Base-by-base conservation (phyloP, 2,329 filamentous ascomycete genomes). In the Raffaelea albimanens region DNA sequence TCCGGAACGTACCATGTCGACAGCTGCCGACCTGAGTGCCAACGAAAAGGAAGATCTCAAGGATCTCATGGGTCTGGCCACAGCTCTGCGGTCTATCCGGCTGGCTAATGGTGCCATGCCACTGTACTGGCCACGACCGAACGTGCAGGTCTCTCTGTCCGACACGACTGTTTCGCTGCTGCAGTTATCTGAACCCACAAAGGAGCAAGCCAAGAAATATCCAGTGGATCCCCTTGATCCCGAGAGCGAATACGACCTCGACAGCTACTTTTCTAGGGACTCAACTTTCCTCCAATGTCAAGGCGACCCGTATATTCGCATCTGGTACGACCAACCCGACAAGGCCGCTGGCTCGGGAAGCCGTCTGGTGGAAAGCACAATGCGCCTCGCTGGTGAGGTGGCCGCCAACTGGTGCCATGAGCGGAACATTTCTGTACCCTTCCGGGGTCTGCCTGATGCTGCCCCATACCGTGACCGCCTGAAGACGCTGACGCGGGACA, bases 371-470 rank as follows among this genome's bases (percentile, higher is more conserved):
- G 63, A 65, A 48, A 67, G 68, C 48, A 55, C 70, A 21, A 85
- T 85, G 82, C 68, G 76, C 34, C 66, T 83, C 4, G 80, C 78
- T 13, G 78, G 78, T 46, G 71, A 82, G 56, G 65, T 82, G 22
- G 78, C 76, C 34, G 80, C 79, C 19, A 67, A 66, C 25, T 85
- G 78, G 77, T 82, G 78, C 56, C 58, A 68, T 42, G 68, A 71
- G 20, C 73, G 80, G 44, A 64, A 67, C 19, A 74, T 85, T 45
- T 73, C 79, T 33, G 67, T 80, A 23, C 77, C 80, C 8, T 85
- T 76, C 61, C 76, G 74, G 48, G 67, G 67, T 29, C 71, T 78
- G 54, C 62, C 66, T 19, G 69, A 67, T 39, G 67, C 60, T 52
- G 44, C 58, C 47, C 55, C 59, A 50, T 62, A 74, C 62, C 52